Conservation (phyloP, 2,329 filamentous ascomycete species). For the Diaporthe sp. region DNA sequence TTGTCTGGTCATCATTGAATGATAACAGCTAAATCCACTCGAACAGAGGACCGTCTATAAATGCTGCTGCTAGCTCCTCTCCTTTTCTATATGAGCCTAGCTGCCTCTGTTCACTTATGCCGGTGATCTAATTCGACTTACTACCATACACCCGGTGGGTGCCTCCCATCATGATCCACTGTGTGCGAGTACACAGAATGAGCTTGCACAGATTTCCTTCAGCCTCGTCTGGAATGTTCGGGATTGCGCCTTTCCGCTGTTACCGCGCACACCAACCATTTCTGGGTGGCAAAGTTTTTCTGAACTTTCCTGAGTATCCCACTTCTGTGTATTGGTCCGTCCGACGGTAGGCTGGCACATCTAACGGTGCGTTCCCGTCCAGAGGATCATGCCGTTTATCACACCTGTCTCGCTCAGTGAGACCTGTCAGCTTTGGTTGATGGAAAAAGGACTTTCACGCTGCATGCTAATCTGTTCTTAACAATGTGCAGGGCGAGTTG, state of each 20-base stretch:
- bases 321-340: too few relatives aligned
- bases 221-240: not conserved
- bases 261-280: too few relatives aligned
- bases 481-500: not conserved
- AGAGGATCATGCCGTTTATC: not conserved
- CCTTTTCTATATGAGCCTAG: not conserved
- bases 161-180: not conserved
- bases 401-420: not conserved
- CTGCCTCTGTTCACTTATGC: not conserved
- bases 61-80: accelerated
- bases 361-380: not conserved
- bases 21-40: not conserved
- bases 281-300: not conserved
- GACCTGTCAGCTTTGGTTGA: not conserved
- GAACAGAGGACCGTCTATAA: not conserved
- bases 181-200: not conserved
- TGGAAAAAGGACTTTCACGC: not conserved
- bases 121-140: not conserved
- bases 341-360: too few relatives aligned
- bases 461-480: not conserved
- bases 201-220: not conserved
- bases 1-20: too few relatives aligned
- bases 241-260: not conserved
- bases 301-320: not conserved
- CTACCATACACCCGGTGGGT: not conserved